Evolutionary conservation across 1,284 basidiomycete genomes (phyloP).

Genomic region (Apiotrichum veenhuisii): DNA sequence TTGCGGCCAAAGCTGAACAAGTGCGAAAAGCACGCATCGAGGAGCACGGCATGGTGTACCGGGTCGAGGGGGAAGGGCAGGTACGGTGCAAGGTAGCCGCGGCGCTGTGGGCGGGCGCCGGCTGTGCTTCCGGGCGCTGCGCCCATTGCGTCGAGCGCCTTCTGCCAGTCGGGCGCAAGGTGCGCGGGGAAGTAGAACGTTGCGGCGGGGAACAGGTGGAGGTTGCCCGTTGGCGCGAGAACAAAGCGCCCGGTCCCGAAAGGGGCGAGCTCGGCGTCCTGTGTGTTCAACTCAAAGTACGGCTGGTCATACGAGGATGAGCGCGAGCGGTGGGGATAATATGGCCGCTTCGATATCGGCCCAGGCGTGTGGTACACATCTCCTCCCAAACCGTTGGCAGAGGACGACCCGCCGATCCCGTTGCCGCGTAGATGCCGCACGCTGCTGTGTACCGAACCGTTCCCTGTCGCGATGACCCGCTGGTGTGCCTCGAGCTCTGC

Average conservation of each 20-base stretch:
- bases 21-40: constrained; percentile 21
- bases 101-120: constrained; percentile 1
- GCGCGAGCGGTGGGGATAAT: background rate
- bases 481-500: background rate
- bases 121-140: background rate
- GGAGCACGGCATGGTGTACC: constrained; percentile 17
- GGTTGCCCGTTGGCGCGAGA: constrained; percentile 20
- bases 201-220: constrained; percentile 24
- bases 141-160: constrained; percentile 14
- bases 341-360: background rate
- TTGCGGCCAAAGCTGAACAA: constrained; percentile 21
- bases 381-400: background rate
- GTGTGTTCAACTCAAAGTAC: background rate
- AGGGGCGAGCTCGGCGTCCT: constrained; percentile 8
- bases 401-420: background rate
- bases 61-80: constrained; percentile 23
- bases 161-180: constrained; percentile 22
- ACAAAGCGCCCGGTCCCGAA: constrained; percentile 23
- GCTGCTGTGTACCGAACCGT: background rate
- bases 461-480: background rate
- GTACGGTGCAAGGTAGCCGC: constrained; percentile 24
- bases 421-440: too few relatives aligned
- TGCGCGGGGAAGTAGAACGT: constrained; percentile 27
- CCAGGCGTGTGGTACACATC: background rate
- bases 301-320: background rate